Conservation (phyloP, 257 asterid species). For the Solanum gandarillasii region DNA sequence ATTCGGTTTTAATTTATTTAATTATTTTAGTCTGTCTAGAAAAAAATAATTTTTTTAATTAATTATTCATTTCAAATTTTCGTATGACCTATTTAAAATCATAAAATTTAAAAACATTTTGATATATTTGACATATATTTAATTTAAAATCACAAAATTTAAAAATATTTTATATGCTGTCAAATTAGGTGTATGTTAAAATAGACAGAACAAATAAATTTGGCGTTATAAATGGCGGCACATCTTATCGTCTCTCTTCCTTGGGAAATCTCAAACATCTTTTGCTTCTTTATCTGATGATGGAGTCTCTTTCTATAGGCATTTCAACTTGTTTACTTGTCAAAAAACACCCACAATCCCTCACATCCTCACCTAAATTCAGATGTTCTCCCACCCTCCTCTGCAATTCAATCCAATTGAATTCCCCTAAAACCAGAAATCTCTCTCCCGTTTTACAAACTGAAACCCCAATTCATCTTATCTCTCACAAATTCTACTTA, state of each 20-base stretch:
- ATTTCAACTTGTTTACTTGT: conserved; percentile 42
- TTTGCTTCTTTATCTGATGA: conserved; percentile 9
- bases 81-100: no score
- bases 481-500: conserved; percentile 19
- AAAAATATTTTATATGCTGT: no score
- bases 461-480: conserved; percentile 11
- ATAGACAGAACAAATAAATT: not conserved
- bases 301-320: conserved; percentile 67
- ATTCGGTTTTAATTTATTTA: no score
- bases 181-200: no score
- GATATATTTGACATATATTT: no score
- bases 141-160: no score
- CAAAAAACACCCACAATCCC: conserved; percentile 28
- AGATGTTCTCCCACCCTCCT: conserved; percentile 8
- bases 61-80: no score
- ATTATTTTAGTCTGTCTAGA: no score
- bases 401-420: conserved; percentile 14
- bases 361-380: conserved; percentile 17
- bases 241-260: conserved; percentile 20
- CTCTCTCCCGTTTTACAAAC: not conserved
- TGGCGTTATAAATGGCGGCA: conserved; percentile 38
- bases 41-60: no score
- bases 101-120: no score
- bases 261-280: not conserved
- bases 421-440: not conserved